A percentile compares a stretch with the other conserved stretches of the same genome.
Evolutionary conservation across 345 rosid genomes (phyloP).

Genomic region (Gossypium stocksii): DNA sequence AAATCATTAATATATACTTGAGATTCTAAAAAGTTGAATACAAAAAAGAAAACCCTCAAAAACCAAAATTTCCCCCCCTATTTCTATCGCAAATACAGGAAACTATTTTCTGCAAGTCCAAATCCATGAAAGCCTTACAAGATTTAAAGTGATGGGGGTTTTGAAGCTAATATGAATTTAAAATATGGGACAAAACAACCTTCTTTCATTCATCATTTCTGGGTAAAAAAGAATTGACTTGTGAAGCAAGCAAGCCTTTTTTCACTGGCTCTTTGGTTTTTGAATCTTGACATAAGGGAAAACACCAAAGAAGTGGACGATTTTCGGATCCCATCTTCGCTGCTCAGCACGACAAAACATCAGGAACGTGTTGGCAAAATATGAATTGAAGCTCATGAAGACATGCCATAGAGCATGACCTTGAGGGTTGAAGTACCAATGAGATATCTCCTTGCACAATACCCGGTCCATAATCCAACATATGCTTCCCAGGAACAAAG

Average conservation of each 20-base stretch:
- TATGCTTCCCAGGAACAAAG: slow-evolving; percentile 51
- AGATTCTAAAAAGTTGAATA: not conserved
- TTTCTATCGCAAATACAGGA: not conserved
- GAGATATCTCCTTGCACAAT: slow-evolving; percentile 49
- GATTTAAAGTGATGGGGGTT: not conserved
- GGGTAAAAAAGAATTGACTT: not conserved
- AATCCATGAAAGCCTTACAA: not conserved
- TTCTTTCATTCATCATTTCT: not conserved
- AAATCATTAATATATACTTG: not conserved
- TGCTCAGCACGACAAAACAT: slow-evolving; percentile 97
- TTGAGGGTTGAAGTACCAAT: slow-evolving; percentile 74
- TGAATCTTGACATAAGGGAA: slow-evolving; percentile 79
- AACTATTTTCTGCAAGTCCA: not conserved
- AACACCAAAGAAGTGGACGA: slow-evolving; percentile 50
- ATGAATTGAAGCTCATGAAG: slow-evolving; percentile 85
- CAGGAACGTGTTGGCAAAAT: slow-evolving; percentile 85
- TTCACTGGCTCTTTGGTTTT: slow-evolving; percentile 63
- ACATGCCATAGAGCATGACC: slow-evolving; percentile 95
- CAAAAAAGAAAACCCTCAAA: not conserved
- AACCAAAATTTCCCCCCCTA: not conserved
- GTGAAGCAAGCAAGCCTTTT: not conserved
- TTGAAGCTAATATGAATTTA: not conserved
- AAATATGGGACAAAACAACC: not conserved
- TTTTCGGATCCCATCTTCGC: slow-evolving; percentile 68
- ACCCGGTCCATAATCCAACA: slow-evolving; percentile 76